Conservation (phyloP, 768 basidiomycete genomes). For the Phallus indusiatus region DNA sequence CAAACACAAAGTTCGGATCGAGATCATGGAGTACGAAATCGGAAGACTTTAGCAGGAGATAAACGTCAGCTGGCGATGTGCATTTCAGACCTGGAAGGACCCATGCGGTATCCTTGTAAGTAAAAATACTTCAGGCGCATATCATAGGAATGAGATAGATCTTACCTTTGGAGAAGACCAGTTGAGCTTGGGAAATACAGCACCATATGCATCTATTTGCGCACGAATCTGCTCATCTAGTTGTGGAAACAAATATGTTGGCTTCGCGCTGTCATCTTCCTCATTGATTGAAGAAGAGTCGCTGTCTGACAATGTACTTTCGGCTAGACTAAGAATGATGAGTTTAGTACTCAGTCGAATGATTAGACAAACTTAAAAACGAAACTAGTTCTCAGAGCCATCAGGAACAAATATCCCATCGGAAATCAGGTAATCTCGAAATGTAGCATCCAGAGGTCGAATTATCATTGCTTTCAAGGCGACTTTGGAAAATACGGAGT, state of each 20-base stretch:
- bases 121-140: background rate
- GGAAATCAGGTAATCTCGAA: constrained; percentile 65
- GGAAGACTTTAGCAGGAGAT: constrained; percentile 85
- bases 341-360: constrained; percentile 8
- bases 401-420: constrained; percentile 80
- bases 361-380: constrained; percentile 12
- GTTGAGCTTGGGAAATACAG: constrained; percentile 93
- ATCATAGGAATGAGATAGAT: background rate
- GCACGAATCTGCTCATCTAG: constrained; percentile 65
- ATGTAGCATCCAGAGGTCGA: constrained; percentile 52
- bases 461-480: constrained; percentile 71
- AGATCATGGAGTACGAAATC: constrained; percentile 84
- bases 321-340: constrained; percentile 30
- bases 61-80: constrained; percentile 81
- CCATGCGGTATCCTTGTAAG: constrained; percentile 81
- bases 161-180: constrained; percentile 87
- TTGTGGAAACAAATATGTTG: constrained; percentile 65
- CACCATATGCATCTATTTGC: constrained; percentile 59
- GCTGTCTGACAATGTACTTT: constrained; percentile 48
- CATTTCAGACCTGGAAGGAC: constrained; percentile 81
- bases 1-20: constrained; percentile 50
- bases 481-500: constrained; percentile 51
- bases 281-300: constrained; percentile 36
- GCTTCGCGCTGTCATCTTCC: constrained; percentile 25
- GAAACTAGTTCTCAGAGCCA: constrained; percentile 71